Conservation (phyloP, 805 yeast species). For the Yueomyces sinensis region DNA sequence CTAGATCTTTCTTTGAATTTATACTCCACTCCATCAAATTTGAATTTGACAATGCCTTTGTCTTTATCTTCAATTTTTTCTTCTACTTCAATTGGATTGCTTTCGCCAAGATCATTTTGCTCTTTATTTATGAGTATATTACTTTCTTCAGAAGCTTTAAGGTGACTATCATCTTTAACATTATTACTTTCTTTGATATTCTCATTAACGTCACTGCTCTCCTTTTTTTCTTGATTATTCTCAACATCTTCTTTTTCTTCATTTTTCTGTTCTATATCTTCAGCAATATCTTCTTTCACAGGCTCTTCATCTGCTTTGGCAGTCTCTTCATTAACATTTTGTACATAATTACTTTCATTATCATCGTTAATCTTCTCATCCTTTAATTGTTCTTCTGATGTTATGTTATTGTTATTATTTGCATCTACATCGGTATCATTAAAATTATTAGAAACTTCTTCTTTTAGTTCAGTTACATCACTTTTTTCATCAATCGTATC, state of each 20-base stretch:
- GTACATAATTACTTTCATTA: background rate
- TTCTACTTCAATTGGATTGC: constrained; percentile 1
- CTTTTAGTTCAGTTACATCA: no score
- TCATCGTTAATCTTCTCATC: no score
- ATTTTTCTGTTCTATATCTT: background rate
- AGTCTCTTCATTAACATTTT: background rate
- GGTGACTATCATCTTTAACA: constrained; percentile 7
- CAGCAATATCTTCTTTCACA: constrained; percentile 4
- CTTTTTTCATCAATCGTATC: no score
- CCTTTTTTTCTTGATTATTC: background rate
- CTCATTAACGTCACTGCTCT: no score
- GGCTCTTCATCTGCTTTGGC: constrained; percentile 7
- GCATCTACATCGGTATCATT: no score
- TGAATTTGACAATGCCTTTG: constrained; percentile 28
- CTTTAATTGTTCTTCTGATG: no score
- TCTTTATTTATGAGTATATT: no score
- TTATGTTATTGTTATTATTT: no score
- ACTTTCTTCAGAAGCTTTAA: no score
- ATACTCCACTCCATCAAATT: constrained; percentile 61
- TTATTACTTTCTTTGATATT: background rate
- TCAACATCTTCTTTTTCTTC: background rate
- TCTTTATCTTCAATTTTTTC: constrained; percentile 16
- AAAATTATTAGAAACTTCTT: no score
- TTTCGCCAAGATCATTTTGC: background rate
- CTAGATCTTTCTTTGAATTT: constrained; percentile 87